These are phyloP conservation scores for Penicillium samsonianum DNA, from an alignment of 495 filamentous ascomycete species.

Conservation along the genomic window DNA sequence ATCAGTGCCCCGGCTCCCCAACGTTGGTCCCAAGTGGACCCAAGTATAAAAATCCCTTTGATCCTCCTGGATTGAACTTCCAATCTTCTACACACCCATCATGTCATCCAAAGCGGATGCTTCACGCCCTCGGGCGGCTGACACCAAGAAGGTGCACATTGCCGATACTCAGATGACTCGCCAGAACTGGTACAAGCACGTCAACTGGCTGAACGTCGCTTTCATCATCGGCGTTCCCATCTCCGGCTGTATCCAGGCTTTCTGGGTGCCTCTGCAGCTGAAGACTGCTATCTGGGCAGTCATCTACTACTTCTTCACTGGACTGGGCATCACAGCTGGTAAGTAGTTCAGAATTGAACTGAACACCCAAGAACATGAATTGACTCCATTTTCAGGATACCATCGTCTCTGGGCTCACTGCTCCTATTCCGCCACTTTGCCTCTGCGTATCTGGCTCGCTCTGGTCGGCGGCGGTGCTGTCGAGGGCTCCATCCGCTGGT, in stretches of 20 bases:
- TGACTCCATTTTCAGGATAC: slow-evolving; percentile 57
- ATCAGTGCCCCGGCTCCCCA: slow-evolving; percentile 29
- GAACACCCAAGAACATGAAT: slow-evolving; percentile 11
- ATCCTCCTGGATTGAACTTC: slow-evolving; percentile 13
- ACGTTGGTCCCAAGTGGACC: slow-evolving; percentile 36
- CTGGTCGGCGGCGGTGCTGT: slow-evolving; percentile 92
- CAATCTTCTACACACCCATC: slow-evolving; percentile 18
- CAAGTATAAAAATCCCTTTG: slow-evolving; percentile 28
- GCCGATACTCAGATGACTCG: slow-evolving; percentile 70
- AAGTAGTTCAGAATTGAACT: slow-evolving; percentile 26
- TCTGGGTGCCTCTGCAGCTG: slow-evolving; percentile 75
- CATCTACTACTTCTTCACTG: slow-evolving; percentile 88
- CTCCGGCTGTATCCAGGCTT: slow-evolving; percentile 70
- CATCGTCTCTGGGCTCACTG: slow-evolving; percentile 95
- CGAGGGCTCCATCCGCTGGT: slow-evolving; percentile 96
- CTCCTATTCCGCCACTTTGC: slow-evolving; percentile 86
- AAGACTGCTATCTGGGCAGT: slow-evolving; percentile 83
- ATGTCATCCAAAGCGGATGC: slow-evolving; percentile 46
- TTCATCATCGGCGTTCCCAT: slow-evolving; percentile 86
- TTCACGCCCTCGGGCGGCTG: slow-evolving; percentile 38
- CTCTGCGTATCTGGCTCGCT: slow-evolving; percentile 90
- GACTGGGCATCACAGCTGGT: slow-evolving; percentile 87
- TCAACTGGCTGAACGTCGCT: slow-evolving; percentile 91
- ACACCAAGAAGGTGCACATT: slow-evolving; percentile 58
- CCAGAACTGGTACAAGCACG: slow-evolving; percentile 92